Percentiles rank a stretch among this genome's conserved stretches.
phyloP scores from a whole-genome alignment of 495 filamentous ascomycete species.

The Darksidea phi region DNA sequence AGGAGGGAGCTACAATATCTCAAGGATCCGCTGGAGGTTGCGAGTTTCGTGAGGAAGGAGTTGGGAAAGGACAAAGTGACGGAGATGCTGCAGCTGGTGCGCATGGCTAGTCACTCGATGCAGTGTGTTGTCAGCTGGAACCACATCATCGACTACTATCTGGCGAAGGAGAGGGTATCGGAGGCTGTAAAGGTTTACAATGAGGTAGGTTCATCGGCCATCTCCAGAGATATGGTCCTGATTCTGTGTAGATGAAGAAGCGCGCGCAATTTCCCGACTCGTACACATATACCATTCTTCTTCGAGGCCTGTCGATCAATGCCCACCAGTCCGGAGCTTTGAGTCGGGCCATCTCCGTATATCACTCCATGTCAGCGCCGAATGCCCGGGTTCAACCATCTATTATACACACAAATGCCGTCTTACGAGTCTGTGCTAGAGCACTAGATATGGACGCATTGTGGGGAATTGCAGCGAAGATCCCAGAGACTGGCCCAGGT shows the following conservation, averaged over 20 bases:
- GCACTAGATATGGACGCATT: conserved; percentile 70
- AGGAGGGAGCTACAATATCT: conserved; percentile 60
- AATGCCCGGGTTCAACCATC: conserved; percentile 61
- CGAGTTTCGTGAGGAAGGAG: conserved; percentile 56
- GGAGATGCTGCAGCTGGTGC: conserved; percentile 66
- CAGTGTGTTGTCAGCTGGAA: conserved; percentile 81
- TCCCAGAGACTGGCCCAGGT: conserved; percentile 59
- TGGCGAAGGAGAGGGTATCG: conserved; percentile 58
- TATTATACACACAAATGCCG: conserved; percentile 81
- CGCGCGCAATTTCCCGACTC: conserved; percentile 69
- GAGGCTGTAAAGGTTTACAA: conserved; percentile 76
- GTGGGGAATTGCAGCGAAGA: conserved; percentile 64
- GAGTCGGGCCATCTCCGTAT: conserved; percentile 63
- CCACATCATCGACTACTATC: conserved; percentile 69
- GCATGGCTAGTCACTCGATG: conserved; percentile 59
- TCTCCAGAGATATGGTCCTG: neutral
- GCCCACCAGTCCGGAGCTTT: conserved; percentile 54
- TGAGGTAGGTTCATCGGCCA: conserved; percentile 56
- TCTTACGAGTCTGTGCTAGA: conserved; percentile 73
- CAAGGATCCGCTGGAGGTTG: conserved; percentile 65
- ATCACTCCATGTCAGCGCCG: conserved; percentile 63
- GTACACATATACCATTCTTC: conserved; percentile 77
- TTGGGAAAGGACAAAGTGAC: conserved; percentile 56
- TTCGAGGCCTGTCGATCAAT: conserved; percentile 67
- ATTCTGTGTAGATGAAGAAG: conserved; percentile 81